A percentile compares a stretch with the other conserved stretches of the same genome.
These are phyloP conservation scores for Chytridium lagenaria DNA, from an alignment of 371 early-diverging fungal species.

Conservation along the genomic window DNA sequence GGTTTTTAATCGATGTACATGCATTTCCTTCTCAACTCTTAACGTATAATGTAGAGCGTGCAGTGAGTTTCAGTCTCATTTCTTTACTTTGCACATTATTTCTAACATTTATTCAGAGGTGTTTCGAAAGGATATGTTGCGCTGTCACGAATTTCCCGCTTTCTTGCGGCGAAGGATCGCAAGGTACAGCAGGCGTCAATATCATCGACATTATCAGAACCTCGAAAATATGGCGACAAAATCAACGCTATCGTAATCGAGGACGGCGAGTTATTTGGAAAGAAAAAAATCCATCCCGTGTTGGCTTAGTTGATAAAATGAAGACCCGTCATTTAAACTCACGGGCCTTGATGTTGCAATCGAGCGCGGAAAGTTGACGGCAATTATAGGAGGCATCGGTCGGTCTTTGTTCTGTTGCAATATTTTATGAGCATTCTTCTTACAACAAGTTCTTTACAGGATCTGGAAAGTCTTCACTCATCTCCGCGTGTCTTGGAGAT, in stretches of 20 bases:
- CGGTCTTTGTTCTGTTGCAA: not conserved
- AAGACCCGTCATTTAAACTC: too few relatives aligned
- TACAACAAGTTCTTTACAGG: conserved; percentile 31
- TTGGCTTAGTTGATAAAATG: too few relatives aligned
- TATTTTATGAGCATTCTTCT: too few relatives aligned
- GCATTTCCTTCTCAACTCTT: not conserved
- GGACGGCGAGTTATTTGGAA: not conserved
- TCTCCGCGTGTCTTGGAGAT: conserved; percentile 58
- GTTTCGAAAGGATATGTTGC: not conserved
- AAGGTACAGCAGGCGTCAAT: too few relatives aligned
- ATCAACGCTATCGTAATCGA: not conserved
- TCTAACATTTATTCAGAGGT: too few relatives aligned
- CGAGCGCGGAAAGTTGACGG: conserved; percentile 49
- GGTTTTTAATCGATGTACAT: not conserved
- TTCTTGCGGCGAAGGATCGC: conserved; percentile 1
- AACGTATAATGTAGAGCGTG: not conserved
- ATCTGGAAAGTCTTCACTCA: conserved; percentile 58
- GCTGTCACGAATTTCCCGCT: not conserved
- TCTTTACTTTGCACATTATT: not conserved
- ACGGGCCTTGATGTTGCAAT: conserved; percentile 33
- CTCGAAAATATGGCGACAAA: not conserved
- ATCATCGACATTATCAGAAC: not conserved
- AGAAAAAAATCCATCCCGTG: too few relatives aligned
- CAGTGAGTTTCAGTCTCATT: not conserved
- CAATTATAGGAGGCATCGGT: conserved; percentile 57